A percentile compares a stretch with the other conserved stretches of the same genome.
Conservation (phyloP, 805 yeast genomes). For the Yarrowia hollandica region DNA sequence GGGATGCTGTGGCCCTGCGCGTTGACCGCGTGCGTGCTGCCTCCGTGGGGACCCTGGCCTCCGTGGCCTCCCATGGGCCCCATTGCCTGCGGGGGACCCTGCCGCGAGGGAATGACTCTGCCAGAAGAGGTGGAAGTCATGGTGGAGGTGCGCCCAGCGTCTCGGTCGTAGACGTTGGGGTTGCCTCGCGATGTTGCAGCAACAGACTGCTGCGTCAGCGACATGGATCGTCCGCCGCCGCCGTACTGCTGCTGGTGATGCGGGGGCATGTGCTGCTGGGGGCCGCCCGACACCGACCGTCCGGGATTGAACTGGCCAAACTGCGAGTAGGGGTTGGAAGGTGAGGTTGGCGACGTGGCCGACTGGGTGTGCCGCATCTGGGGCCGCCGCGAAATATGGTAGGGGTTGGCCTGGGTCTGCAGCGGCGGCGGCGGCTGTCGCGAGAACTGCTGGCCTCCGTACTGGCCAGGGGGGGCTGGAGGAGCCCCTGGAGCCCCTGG, state of each 20-base stretch:
- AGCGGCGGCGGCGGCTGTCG: constrained; percentile 8
- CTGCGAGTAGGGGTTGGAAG: constrained; percentile 22
- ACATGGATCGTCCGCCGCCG: neutral
- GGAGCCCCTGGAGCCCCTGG: no score
- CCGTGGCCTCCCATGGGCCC: no score
- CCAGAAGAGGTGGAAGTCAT: constrained; percentile 22
- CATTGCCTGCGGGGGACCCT: no score
- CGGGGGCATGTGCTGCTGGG: constrained; percentile 24
- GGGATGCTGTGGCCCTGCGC: constrained; percentile 25
- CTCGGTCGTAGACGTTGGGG: constrained; percentile 28
- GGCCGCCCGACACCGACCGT: constrained; percentile 23
- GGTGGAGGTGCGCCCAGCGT: neutral
- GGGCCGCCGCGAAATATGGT: constrained; percentile 12
- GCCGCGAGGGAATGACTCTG: constrained; percentile 11
- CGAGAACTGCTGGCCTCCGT: neutral
- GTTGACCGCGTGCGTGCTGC: constrained; percentile 13
- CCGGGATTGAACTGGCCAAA: constrained; percentile 16
- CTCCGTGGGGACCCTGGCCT: neutral
- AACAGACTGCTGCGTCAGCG: constrained; percentile 14
- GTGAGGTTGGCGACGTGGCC: constrained; percentile 14
- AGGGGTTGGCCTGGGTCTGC: constrained; percentile 8
- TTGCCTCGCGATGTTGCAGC: constrained; percentile 12
- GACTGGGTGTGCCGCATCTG: constrained; percentile 24
- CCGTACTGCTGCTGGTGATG: constrained; percentile 15
- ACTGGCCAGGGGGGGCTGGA: neutral